A percentile compares a stretch with the other conserved stretches of the same genome.
These are phyloP conservation scores for Agarophyton chilense DNA, from an alignment of 23 red algal genomes.

Conservation along the genomic window DNA sequence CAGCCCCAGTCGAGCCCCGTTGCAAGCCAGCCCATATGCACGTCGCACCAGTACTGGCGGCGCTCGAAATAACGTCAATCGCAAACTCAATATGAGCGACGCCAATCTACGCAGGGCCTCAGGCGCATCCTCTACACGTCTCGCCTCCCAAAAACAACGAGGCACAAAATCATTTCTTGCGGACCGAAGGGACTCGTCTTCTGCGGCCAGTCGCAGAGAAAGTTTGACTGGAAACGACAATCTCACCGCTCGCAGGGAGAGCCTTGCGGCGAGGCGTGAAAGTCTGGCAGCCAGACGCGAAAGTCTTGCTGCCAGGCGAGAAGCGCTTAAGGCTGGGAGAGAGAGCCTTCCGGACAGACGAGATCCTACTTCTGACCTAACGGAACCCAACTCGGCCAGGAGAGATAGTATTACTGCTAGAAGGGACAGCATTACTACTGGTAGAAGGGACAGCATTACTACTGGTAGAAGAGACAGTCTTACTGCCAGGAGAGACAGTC, in stretches of 20 bases:
- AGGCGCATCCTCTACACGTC: not conserved
- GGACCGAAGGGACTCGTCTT: not conserved
- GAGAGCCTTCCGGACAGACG: constrained; percentile 6
- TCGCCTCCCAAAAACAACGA: not conserved
- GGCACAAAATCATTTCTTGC: not conserved
- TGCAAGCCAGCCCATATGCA: constrained; percentile 49
- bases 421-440: not conserved
- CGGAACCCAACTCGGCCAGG: constrained; percentile 1
- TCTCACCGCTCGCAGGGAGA: constrained; percentile 8
- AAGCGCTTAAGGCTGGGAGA: constrained; percentile 12
- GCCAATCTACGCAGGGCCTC: not conserved
- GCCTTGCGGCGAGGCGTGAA: constrained; percentile 20
- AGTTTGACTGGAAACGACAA: constrained; percentile 6
- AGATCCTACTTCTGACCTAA: constrained; percentile 4
- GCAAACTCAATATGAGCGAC: constrained; percentile 20
- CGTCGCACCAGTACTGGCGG: constrained; percentile 11
- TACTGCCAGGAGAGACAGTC: not conserved
- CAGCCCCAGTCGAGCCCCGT: not conserved
- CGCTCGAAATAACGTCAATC: not conserved
- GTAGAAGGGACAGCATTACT: not conserved
- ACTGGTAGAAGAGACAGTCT: constrained; percentile 2
- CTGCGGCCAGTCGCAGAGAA: not conserved
- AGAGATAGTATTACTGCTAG: constrained; percentile 13
- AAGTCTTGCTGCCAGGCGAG: constrained; percentile 11
- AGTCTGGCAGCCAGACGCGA: constrained; percentile 20